phyloP scores from a whole-genome alignment of 2,329 filamentous ascomycete genomes.

The Claviceps cyperi region DNA sequence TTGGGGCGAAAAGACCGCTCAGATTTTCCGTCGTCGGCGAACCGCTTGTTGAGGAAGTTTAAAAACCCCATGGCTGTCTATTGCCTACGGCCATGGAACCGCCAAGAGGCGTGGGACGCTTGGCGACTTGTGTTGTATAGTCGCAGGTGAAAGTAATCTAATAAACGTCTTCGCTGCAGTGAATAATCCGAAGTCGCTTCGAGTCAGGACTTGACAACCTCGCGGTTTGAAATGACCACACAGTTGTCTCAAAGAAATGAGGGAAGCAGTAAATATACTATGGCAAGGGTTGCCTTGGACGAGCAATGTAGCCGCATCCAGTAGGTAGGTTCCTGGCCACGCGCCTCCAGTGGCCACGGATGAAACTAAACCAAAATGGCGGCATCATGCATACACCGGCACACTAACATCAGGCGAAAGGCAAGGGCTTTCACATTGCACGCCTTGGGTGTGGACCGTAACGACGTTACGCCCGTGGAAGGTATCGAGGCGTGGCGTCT shows the following conservation, averaged over 20 bases:
- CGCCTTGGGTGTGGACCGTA: background rate
- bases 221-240: background rate
- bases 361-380: conserved; percentile 2
- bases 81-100: background rate
- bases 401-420: background rate
- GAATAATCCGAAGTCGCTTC: background rate
- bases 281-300: background rate
- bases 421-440: background rate
- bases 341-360: background rate
- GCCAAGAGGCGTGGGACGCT: background rate
- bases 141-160: background rate
- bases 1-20: conserved; percentile 1
- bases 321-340: background rate
- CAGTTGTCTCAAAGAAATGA: background rate
- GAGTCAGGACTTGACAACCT: background rate
- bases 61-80: conserved; percentile 4
- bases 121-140: no score
- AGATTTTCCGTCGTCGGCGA: background rate
- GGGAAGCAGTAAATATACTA: conserved; percentile 1
- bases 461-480: conserved; percentile 1
- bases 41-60: conserved; percentile 3
- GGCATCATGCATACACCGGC: conserved; percentile 5
- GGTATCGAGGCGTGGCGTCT: background rate
- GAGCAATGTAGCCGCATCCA: background rate
- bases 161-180: background rate